Percentiles rank a stretch among this genome's conserved stretches.
phyloP scores from a whole-genome alignment of 805 yeast genomes.

The Lachancea kluyveri region DNA sequence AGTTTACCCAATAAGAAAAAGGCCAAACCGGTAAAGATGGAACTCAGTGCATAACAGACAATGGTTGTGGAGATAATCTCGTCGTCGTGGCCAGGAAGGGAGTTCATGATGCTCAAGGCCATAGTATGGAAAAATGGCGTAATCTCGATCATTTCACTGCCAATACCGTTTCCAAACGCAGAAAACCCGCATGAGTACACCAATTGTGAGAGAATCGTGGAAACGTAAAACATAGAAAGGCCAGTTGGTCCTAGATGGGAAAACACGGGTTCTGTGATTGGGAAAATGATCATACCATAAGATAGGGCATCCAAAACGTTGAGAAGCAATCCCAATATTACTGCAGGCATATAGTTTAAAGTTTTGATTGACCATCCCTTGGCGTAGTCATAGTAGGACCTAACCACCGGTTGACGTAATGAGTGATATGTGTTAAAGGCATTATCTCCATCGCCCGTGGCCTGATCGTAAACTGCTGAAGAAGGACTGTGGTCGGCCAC shows the following conservation, averaged over 20 bases:
- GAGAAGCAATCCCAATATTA: constrained; percentile 73
- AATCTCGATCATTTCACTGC: constrained; percentile 98
- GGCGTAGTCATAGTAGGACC: constrained; percentile 1
- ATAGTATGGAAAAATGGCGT: constrained; percentile 96
- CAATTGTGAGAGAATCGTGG: constrained; percentile 84
- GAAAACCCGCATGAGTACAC: constrained; percentile 89
- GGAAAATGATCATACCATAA: constrained; percentile 97
- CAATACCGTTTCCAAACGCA: constrained; percentile 83
- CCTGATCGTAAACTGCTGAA: too few relatives aligned
- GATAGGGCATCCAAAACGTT: constrained; percentile 91
- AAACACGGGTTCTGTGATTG: constrained; percentile 75
- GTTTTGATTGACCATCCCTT: constrained; percentile 2
- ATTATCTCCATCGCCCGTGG: too few relatives aligned
- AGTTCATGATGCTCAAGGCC: constrained; percentile 64
- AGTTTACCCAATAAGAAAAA: constrained; percentile 75
- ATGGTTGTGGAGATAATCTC: constrained; percentile 79
- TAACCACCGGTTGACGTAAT: too few relatives aligned
- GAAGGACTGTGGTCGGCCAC: too few relatives aligned
- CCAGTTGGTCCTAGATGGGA: constrained; percentile 82
- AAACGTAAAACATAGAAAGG: constrained; percentile 86
- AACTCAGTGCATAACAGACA: constrained; percentile 74
- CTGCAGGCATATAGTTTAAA: constrained; percentile 55
- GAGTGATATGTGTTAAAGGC: too few relatives aligned
- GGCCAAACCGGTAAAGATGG: constrained; percentile 80
- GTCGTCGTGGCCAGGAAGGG: constrained; percentile 39